Conservation (phyloP, 139 green algal genomes). For the Chlorella ohadii region DNA sequence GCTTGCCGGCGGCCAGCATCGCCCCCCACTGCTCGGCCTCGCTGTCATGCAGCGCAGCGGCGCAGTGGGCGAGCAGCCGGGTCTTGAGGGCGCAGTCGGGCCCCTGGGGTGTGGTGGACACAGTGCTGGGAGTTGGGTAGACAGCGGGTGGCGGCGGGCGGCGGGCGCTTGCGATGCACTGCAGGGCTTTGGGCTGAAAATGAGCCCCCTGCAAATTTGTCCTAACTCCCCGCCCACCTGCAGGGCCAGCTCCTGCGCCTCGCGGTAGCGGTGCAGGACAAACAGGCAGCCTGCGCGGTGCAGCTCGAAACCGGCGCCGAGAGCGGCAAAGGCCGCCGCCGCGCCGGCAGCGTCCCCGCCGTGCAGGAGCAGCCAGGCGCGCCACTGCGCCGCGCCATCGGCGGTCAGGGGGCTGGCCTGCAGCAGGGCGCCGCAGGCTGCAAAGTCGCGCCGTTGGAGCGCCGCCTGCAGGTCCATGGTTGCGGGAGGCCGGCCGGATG, state of each 20-base stretch:
- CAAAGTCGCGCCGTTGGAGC: constrained; percentile 7
- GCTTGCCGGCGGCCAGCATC: background rate
- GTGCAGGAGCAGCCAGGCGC: constrained; percentile 11
- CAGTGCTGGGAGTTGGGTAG: background rate
- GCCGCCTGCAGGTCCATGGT: background rate
- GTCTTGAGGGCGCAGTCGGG: constrained; percentile 23
- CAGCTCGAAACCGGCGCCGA: background rate
- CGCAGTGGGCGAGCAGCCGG: constrained; percentile 18
- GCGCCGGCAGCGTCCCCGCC: background rate
- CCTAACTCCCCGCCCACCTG: background rate
- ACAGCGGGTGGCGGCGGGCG: background rate
- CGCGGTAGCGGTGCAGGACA: constrained; percentile 3
- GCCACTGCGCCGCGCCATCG: constrained; percentile 7
- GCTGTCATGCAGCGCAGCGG: background rate
- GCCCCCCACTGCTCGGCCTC: background rate
- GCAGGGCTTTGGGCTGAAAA: too few relatives aligned
- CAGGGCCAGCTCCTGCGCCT: background rate
- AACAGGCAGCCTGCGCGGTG: background rate
- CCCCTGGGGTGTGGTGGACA: background rate
- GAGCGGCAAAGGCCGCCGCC: background rate
- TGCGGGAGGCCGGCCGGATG: too few relatives aligned
- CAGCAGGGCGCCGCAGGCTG: background rate
- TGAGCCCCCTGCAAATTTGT: too few relatives aligned
- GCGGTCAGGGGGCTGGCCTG: background rate
- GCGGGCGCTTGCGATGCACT: too few relatives aligned